Evolutionary conservation across 768 basidiomycete species (phyloP).

Genomic region (Tulasnella sp.): DNA sequence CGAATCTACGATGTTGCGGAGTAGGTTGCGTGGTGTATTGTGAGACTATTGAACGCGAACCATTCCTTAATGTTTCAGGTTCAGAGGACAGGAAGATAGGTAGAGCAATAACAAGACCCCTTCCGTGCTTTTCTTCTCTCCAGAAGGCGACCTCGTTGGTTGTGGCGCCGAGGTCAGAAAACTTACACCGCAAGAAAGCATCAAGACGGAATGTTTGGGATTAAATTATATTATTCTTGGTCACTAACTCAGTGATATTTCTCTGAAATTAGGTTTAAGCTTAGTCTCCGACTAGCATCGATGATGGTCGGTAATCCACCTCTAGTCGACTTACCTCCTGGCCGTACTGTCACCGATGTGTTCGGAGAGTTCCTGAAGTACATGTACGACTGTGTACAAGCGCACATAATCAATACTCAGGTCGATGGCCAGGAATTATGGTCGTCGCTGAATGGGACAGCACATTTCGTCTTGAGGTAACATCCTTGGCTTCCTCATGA

Average conservation of each 20-base stretch:
- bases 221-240: too few relatives aligned
- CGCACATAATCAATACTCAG: not conserved
- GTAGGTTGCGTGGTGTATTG: not conserved
- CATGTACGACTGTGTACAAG: not conserved
- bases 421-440: not conserved
- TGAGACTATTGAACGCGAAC: not conserved
- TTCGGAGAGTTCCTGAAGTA: conserved; percentile 13
- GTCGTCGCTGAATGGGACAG: not conserved
- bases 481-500: conserved; percentile 35
- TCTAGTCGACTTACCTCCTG: not conserved
- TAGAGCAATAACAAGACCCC: not conserved
- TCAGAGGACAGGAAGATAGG: conserved; percentile 4
- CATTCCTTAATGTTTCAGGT: not conserved
- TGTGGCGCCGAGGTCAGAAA: not conserved
- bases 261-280: not conserved
- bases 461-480: not conserved
- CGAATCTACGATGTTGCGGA: not conserved
- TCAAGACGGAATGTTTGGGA: not conserved
- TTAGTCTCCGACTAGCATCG: not conserved
- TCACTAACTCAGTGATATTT: not conserved
- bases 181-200: not conserved
- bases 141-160: not conserved
- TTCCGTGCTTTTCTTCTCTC: not conserved
- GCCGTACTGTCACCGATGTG: not conserved
- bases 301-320: not conserved